Evolutionary conservation across 2,329 filamentous ascomycete species (phyloP).

Genomic region (Lecanicillium sp.): DNA sequence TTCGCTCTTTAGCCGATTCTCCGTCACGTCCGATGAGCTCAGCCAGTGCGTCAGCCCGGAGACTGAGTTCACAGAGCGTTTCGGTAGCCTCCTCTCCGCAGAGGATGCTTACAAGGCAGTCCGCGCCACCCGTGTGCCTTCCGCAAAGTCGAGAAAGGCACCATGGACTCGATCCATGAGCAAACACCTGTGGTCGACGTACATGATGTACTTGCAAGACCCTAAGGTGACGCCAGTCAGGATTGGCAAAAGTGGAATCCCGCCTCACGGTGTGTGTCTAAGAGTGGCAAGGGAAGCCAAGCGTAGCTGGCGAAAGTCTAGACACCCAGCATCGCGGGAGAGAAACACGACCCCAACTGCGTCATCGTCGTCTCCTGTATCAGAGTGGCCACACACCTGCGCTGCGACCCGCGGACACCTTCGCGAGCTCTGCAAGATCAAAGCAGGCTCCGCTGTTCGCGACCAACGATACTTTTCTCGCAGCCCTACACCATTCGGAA

Average conservation of each 20-base stretch:
- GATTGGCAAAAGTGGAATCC: conserved; percentile 54
- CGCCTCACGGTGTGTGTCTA: conserved; percentile 56
- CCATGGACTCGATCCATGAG: conserved; percentile 60
- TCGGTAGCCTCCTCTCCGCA: conserved; percentile 15
- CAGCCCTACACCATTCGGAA: conserved; percentile 50
- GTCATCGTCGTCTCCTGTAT: conserved; percentile 38
- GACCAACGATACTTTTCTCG: conserved; percentile 39
- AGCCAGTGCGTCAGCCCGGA: conserved; percentile 45
- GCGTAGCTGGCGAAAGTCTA: conserved; percentile 59
- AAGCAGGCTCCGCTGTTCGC: conserved; percentile 36
- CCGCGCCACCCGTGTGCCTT: conserved; percentile 17
- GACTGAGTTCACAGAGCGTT: conserved; percentile 18
- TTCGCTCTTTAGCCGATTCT: conserved; percentile 50
- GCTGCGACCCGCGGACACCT: conserved; percentile 55
- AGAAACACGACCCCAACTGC: conserved; percentile 46
- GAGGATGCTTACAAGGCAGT: conserved; percentile 25
- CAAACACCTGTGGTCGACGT: conserved; percentile 58
- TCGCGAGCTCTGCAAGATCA: conserved; percentile 53
- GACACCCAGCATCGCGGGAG: conserved; percentile 35
- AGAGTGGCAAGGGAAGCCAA: conserved; percentile 60
- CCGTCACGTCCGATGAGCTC: conserved; percentile 48
- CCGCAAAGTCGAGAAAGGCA: conserved; percentile 37
- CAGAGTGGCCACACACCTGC: conserved; percentile 57
- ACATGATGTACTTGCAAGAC: conserved; percentile 57
- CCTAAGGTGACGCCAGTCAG: conserved; percentile 60